Percentiles rank a stretch among this genome's conserved stretches.
phyloP scores from a whole-genome alignment of 495 filamentous ascomycete genomes.

The Platismatia glauca region DNA sequence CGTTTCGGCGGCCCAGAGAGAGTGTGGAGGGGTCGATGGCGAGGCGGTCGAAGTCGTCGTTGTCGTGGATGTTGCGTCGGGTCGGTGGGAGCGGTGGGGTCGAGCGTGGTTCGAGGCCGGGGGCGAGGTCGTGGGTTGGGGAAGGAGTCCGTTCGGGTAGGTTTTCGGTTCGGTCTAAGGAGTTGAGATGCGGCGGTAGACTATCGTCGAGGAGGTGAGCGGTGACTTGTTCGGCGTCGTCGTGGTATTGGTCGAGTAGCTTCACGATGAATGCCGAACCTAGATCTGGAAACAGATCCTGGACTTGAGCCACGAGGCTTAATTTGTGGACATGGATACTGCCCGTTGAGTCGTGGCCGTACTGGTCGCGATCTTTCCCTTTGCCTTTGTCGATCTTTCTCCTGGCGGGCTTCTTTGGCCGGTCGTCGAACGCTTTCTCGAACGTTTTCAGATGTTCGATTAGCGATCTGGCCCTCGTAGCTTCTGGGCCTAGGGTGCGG shows the following conservation, averaged over 20 bases:
- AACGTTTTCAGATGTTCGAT: slow-evolving; percentile 41
- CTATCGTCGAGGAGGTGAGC: slow-evolving; percentile 77
- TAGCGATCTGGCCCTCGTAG: slow-evolving; percentile 49
- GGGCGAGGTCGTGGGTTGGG: slow-evolving; percentile 30
- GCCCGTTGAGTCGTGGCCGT: slow-evolving; percentile 35
- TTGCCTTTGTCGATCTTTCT: slow-evolving; percentile 63
- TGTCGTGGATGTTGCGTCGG: slow-evolving; percentile 65
- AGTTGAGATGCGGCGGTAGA: slow-evolving; percentile 53
- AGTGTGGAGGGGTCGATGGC: slow-evolving; percentile 50
- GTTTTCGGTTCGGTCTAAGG: slow-evolving; percentile 45
- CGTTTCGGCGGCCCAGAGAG: slow-evolving; percentile 56
- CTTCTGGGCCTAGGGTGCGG: slow-evolving; percentile 31
- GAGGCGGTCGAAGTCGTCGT: slow-evolving; percentile 74
- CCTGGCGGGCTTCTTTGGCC: slow-evolving; percentile 41
- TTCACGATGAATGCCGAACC: slow-evolving; percentile 73
- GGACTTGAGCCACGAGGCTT: slow-evolving; percentile 75
- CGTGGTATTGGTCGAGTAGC: slow-evolving; percentile 68
- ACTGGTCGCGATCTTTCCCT: slow-evolving; percentile 38
- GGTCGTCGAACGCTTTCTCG: slow-evolving; percentile 43
- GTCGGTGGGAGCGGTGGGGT: slow-evolving; percentile 29
- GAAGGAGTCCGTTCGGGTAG: slow-evolving; percentile 30
- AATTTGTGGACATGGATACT: slow-evolving; percentile 70
- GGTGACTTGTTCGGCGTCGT: slow-evolving; percentile 71
- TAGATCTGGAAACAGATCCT: slow-evolving; percentile 87
- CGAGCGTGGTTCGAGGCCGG: slow-evolving; percentile 35